Base-by-base conservation (phyloP, 345 rosid genomes). In the Schrenkiella parvula region DNA sequence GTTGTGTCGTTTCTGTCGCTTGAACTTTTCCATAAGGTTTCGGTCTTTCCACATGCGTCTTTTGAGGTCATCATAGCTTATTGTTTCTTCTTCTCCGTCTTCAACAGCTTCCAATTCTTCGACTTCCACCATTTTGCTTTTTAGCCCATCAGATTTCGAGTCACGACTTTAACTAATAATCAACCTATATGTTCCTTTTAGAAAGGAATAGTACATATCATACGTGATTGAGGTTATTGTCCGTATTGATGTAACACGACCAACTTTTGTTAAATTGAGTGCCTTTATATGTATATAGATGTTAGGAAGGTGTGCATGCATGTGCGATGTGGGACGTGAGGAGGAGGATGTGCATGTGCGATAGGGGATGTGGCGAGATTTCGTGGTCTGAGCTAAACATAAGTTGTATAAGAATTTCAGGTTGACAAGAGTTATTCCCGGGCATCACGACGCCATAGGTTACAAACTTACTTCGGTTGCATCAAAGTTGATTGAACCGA, bases 21-120 rank as follows among this genome's bases (percentile, higher is more conserved):
- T 66, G 26, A 86, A 48, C 78, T 84, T 85, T 25, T 82, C 80
- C 84, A 90, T 66, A 9, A 79, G 84, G 61, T 61, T 4, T 2
- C 73, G 60, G 43, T 90, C 93, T 72, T 73, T 85, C 87, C 82
- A 78, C 87, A 85, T 86, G 7, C 87, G 84, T 57, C 70, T 86
- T 80, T 88, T 88, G 47, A 86, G 87, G 4, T 86, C 90, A 2
- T 80, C 85, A 11, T 82, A 82, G 75, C 80, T 80, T 17, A 84
- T 82, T 5, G 64, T 39, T 84, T 68, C 79, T 31, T 61, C 37
- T 7, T 37, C 71, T 1, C 54, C 54, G 2, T 52, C 76, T 25
- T 63, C 58, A 0, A 0, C 0, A 57, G 73, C 31, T 13, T 78
- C 80, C 5, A 78, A 2, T 17, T 72, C 80, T 43, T 72, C 73